Percentiles rank a stretch among this genome's conserved stretches.
Evolutionary conservation across 495 filamentous ascomycete species (phyloP).

Genomic region (Aspergillus panamensis): DNA sequence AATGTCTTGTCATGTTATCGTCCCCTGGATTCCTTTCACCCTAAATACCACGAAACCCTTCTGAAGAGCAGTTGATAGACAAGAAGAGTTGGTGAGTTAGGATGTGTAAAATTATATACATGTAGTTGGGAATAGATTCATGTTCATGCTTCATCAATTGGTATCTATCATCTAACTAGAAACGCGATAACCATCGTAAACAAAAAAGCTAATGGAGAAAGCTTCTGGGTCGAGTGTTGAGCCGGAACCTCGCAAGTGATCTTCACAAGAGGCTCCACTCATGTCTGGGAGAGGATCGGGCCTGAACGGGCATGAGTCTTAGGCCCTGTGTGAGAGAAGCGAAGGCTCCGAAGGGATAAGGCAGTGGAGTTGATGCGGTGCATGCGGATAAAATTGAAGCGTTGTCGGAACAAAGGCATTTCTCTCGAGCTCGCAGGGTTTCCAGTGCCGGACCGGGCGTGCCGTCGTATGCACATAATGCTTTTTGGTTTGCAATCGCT

Average conservation of each 20-base stretch:
- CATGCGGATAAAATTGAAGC: neutral
- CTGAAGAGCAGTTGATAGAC: slow-evolving; percentile 24
- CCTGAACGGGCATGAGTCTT: neutral
- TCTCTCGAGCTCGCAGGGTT: neutral
- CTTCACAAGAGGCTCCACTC: neutral
- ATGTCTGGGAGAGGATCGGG: neutral
- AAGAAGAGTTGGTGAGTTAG: slow-evolving; percentile 19
- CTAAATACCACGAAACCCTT: slow-evolving; percentile 17
- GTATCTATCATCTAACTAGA: neutral
- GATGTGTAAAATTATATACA: slow-evolving; percentile 26
- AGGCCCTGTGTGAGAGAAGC: neutral
- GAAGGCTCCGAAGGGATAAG: neutral
- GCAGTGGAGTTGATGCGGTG: neutral
- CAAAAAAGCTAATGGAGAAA: neutral
- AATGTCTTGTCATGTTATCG: neutral
- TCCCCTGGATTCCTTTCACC: slow-evolving; percentile 35
- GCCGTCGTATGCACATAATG: neutral
- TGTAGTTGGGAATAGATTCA: slow-evolving; percentile 16
- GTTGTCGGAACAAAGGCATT: neutral
- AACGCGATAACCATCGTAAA: neutral
- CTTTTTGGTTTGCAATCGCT: neutral
- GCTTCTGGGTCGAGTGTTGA: neutral
- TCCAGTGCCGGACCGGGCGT: neutral
- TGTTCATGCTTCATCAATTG: slow-evolving; percentile 7
- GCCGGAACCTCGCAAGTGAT: neutral